phyloP scores from a whole-genome alignment of 768 basidiomycete species.

The Guyanaporus albipodus region DNA sequence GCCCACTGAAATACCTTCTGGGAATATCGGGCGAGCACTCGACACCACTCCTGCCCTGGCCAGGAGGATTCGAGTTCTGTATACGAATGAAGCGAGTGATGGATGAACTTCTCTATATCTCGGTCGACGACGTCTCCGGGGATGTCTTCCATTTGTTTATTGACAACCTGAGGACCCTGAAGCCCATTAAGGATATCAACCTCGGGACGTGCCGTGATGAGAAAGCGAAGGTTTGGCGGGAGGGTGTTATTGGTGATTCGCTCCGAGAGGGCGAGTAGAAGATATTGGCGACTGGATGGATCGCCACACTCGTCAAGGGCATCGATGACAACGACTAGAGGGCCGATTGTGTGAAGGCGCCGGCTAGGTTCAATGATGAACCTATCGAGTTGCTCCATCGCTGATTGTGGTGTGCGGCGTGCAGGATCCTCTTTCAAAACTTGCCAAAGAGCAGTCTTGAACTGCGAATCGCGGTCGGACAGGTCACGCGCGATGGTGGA shows the following conservation, averaged over 20 bases:
- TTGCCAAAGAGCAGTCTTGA: slow-evolving; percentile 12
- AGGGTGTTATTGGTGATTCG: slow-evolving; percentile 10
- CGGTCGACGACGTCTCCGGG: slow-evolving; percentile 10
- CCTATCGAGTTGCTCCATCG: slow-evolving; percentile 25
- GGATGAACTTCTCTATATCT: slow-evolving; percentile 16
- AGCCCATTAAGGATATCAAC: slow-evolving; percentile 17
- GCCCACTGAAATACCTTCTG: slow-evolving; percentile 35
- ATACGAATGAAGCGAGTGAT: slow-evolving; percentile 8
- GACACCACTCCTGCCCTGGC: slow-evolving; percentile 22
- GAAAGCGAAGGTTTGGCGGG: slow-evolving; percentile 24
- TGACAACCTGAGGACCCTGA: slow-evolving; percentile 4
- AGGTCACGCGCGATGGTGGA: slow-evolving; percentile 33
- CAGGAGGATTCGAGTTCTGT: slow-evolving; percentile 14
- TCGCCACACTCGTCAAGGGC: slow-evolving; percentile 31
- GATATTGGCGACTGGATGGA: slow-evolving; percentile 6
- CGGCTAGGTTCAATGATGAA: slow-evolving; percentile 28
- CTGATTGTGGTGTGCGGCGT: slow-evolving; percentile 15
- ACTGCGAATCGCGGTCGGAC: slow-evolving; percentile 30
- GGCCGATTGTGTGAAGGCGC: slow-evolving; percentile 24
- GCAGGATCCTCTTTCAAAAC: slow-evolving; percentile 20
- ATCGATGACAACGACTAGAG: slow-evolving; percentile 35
- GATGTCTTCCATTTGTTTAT: slow-evolving; percentile 15
- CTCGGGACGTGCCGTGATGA: slow-evolving; percentile 28
- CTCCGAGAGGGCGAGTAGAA: slow-evolving; percentile 21
- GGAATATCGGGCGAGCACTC: slow-evolving; percentile 19